phyloP scores from a whole-genome alignment of 1,284 basidiomycete species.

The Apiotrichum siamense region DNA sequence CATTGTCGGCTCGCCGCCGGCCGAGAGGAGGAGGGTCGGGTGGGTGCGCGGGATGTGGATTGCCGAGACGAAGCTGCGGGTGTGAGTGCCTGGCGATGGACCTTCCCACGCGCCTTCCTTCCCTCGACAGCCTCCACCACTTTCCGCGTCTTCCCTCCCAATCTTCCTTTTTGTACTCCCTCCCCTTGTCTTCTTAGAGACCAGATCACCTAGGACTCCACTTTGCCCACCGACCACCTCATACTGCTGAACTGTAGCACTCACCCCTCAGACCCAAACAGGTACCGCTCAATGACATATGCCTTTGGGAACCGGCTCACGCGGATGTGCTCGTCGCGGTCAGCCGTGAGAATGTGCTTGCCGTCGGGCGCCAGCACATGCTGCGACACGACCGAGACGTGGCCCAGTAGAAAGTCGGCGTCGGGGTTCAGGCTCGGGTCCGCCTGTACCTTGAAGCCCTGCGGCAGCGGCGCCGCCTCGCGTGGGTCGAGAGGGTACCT shows the following conservation, averaged over 20 bases:
- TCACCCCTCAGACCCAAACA: conserved; percentile 75
- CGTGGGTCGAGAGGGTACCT: conserved; percentile 53
- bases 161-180: too few relatives aligned
- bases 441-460: conserved; percentile 56
- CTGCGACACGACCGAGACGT: conserved; percentile 72
- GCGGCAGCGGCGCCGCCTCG: conserved; percentile 35
- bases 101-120: too few relatives aligned
- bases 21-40: conserved; percentile 61
- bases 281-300: conserved; percentile 73
- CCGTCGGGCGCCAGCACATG: conserved; percentile 64
- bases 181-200: conserved; percentile 5
- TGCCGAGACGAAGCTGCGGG: conserved; percentile 68
- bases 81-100: not conserved
- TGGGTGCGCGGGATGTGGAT: conserved; percentile 60
- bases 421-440: conserved; percentile 58
- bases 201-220: not conserved
- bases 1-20: conserved; percentile 74
- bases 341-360: conserved; percentile 72
- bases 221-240: too few relatives aligned
- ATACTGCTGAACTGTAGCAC: too few relatives aligned
- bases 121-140: too few relatives aligned
- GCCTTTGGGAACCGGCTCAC: conserved; percentile 83
- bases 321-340: conserved; percentile 87
- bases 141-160: too few relatives aligned
- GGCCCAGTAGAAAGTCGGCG: conserved; percentile 48